Evolutionary conservation across 352 stramenopile genomes (phyloP), one percentile per base, ranked within the genome.

Genomic region (Pythium coloratum): DNA sequence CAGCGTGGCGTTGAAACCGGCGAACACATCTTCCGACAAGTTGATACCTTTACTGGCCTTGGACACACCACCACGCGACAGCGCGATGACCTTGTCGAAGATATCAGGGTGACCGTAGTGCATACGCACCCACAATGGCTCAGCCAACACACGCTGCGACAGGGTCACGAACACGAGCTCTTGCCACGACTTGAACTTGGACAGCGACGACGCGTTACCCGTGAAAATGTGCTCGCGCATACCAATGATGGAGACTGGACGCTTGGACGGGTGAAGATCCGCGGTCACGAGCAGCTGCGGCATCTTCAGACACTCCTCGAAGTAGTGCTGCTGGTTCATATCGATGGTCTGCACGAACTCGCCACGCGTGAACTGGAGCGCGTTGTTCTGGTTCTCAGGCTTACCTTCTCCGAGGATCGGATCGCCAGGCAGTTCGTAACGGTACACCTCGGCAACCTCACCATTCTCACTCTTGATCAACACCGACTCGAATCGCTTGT

Each of bases 141-240:
- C 71, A 12, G 84, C 84, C 10, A 95, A 64, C 26, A 95, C 86
- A 73, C 86, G 86, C 65, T 95, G 86, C 9, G 80, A 91, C 5
- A 93, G 74, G 69, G 86, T 95, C 64, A 93, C 86, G 44, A 95
- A 95, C 53, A 95, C 84, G 10, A 93, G 57, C 53, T 93, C 86
- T 63, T 95, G 84, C 86, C 84, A 93, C 65, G 84, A 86, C 70
- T 92, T 93, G 68, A 95, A 94, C 79, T 91, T 92, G 1, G 86
- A 77, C 2, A 94, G 73, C 34, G 86, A 95, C 64, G 83, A 92
- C 16, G 84, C 86, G 60, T 92, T 91, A 59, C 84, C 83, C n/a
- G 86, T 94, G 69, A 94, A 94, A 83, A 94, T 94, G 59, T 94
- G 86, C 55, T 94, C 86, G 55, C 86, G 84, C 84, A 94, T 94